Evolutionary conservation across 176 grass and related monocot species (phyloP).

Genomic region (Zoysia pacifica): DNA sequence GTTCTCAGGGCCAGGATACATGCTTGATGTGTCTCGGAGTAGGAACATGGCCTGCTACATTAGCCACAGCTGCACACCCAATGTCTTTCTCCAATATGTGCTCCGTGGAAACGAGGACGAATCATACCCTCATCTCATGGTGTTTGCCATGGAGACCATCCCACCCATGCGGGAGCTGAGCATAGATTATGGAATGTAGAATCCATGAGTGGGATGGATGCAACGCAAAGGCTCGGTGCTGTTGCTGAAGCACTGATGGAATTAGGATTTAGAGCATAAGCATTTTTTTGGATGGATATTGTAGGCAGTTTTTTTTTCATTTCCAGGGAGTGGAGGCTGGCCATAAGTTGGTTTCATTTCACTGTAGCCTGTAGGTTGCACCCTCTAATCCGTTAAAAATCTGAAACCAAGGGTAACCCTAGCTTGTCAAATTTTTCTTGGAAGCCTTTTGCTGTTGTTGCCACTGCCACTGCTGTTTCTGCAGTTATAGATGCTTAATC

Average conservation of each 20-base stretch:
- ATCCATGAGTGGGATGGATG: slow-evolving; percentile 20
- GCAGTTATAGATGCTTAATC: slow-evolving; percentile 3
- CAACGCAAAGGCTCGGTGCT: not conserved
- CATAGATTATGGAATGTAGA: slow-evolving; percentile 75
- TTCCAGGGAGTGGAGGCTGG: not conserved
- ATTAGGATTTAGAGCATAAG: not conserved
- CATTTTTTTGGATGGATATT: slow-evolving; percentile 29
- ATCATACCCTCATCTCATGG: slow-evolving; percentile 70
- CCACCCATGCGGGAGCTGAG: slow-evolving; percentile 82
- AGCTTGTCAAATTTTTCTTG: slow-evolving; percentile 1
- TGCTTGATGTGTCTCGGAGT: slow-evolving; percentile 63
- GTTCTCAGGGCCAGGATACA: slow-evolving; percentile 35
- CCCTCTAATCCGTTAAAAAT: not conserved
- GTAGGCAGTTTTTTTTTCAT: slow-evolving; percentile 1
- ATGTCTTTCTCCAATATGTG: slow-evolving; percentile 75
- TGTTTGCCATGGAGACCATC: slow-evolving; percentile 89
- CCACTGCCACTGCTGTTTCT: not conserved
- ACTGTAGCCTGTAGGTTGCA: slow-evolving; percentile 14
- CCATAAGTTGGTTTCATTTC: slow-evolving; percentile 26
- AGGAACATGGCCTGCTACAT: slow-evolving; percentile 86
- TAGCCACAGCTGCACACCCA: slow-evolving; percentile 64
- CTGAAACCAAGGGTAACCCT: not conserved
- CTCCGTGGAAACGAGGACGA: slow-evolving; percentile 56
- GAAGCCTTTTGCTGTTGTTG: not conserved
- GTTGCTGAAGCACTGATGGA: slow-evolving; percentile 6